These are phyloP conservation scores for Fraxinus ornus DNA, from an alignment of 305 asterid genomes.

Conservation along the genomic window DNA sequence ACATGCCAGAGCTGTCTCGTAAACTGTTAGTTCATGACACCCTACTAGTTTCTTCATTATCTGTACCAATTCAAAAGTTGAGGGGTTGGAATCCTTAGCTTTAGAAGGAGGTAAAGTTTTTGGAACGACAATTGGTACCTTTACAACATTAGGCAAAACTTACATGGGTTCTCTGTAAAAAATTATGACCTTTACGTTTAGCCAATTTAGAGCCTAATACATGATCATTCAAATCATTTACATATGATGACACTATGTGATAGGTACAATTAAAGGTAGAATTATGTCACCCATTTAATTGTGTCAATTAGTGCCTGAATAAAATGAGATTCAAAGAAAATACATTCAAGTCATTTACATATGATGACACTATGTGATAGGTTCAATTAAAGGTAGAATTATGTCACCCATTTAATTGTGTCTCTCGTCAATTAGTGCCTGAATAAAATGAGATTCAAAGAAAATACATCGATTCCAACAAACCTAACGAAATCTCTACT, in stretches of 20 bases:
- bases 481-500: neutral
- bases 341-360: too few species aligned
- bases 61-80: neutral
- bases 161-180: neutral
- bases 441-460: neutral
- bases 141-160: neutral
- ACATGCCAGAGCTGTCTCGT: neutral
- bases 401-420: too few species aligned
- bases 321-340: too few species aligned
- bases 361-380: too few species aligned
- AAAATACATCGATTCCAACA: neutral
- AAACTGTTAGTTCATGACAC: neutral
- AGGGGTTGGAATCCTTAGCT: neutral
- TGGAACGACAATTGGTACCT: neutral
- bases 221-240: neutral
- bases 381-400: too few species aligned
- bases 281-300: too few species aligned
- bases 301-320: too few species aligned
- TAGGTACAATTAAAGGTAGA: too few species aligned
- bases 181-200: neutral
- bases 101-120: neutral
- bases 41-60: neutral
- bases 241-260: too few species aligned
- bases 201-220: neutral
- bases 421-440: too few species aligned